These are phyloP conservation scores for Pythium graminicola DNA, from an alignment of 352 stramenopile genomes.

Conservation along the genomic window DNA sequence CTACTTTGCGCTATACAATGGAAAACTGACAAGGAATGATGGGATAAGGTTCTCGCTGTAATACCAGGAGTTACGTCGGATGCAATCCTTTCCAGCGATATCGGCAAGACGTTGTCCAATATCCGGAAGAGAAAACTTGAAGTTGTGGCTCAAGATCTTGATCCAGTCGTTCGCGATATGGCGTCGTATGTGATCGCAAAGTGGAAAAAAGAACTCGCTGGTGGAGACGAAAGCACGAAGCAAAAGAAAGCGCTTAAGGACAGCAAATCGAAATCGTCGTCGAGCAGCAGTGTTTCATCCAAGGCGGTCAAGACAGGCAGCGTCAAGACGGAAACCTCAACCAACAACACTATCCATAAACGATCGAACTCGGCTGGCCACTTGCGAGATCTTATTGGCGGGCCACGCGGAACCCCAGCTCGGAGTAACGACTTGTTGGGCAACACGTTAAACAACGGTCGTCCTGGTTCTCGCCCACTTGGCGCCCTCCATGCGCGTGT, in stretches of 20 bases:
- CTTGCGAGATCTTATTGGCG: slow-evolving; percentile 52
- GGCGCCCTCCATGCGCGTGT: slow-evolving; percentile 12
- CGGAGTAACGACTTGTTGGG: slow-evolving; percentile 11
- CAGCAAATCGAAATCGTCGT: neutral
- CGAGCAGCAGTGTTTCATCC: neutral
- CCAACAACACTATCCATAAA: neutral
- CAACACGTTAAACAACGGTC: neutral
- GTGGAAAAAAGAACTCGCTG: slow-evolving; percentile 30
- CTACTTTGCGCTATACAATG: neutral
- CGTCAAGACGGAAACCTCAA: neutral
- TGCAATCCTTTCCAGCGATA: slow-evolving; percentile 35
- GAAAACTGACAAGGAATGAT: neutral
- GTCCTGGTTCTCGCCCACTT: slow-evolving; percentile 11
- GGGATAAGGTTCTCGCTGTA: slow-evolving; percentile 38
- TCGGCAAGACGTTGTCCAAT: slow-evolving; percentile 41
- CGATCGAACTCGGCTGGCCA: slow-evolving; percentile 59
- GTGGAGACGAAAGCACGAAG: neutral
- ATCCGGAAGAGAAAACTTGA: slow-evolving; percentile 31
- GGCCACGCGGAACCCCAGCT: neutral
- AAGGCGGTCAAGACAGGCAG: neutral
- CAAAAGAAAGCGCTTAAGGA: slow-evolving; percentile 5
- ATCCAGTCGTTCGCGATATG: slow-evolving; percentile 30
- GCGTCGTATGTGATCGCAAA: slow-evolving; percentile 51
- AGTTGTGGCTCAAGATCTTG: neutral
- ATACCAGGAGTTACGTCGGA: slow-evolving; percentile 48